A percentile compares a stretch with the other conserved stretches of the same genome.
These are phyloP conservation scores for Trichophyton schoenleinii DNA, from an alignment of 2,329 filamentous ascomycete species.

Conservation along the genomic window DNA sequence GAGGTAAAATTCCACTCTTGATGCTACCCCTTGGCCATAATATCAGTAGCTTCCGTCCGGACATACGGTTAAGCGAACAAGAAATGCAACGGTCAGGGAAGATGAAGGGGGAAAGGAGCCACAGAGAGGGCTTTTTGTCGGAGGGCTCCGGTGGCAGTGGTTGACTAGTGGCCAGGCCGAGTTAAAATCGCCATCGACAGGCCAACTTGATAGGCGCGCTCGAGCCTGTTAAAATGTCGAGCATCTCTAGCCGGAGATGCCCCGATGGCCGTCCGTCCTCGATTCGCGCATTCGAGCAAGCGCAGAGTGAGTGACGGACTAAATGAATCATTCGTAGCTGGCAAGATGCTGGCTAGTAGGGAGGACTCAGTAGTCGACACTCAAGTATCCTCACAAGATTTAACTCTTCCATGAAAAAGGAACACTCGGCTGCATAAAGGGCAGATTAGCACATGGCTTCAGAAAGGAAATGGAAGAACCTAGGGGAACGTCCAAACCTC, in stretches of 20 bases:
- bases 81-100: not conserved
- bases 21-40: not conserved
- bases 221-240: not conserved
- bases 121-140: not conserved
- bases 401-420: no score
- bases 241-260: not conserved
- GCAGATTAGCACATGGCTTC: no score
- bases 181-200: not conserved
- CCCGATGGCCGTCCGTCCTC: not conserved
- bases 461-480: no score
- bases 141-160: not conserved
- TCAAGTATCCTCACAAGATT: no score
- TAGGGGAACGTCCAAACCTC: no score
- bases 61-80: not conserved
- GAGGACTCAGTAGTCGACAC: no score
- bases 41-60: not conserved
- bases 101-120: not conserved
- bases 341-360: no score
- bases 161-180: not conserved
- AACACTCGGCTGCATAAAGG: no score
- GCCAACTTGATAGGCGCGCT: not conserved
- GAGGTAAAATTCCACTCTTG: not conserved
- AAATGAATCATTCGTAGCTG: no score
- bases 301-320: no score
- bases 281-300: no score